Conservation (phyloP, 805 yeast genomes). For the Kodamaea kakaduensis region DNA sequence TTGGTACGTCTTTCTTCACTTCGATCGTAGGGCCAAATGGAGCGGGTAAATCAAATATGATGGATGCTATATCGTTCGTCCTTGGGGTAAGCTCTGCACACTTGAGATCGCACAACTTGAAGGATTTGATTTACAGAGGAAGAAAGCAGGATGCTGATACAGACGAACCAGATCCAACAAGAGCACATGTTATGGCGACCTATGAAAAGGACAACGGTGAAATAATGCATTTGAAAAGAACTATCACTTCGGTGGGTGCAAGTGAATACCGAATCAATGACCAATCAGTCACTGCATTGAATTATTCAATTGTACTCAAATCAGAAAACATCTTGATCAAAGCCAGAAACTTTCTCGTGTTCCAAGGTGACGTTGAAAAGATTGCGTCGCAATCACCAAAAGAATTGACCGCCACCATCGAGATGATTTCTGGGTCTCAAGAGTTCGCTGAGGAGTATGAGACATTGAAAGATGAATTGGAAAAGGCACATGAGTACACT, state of each 20-base stretch:
- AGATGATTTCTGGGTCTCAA: slow-evolving; percentile 77
- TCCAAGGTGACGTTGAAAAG: slow-evolving; percentile 95
- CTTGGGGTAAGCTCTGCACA: slow-evolving; percentile 76
- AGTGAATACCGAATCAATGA: slow-evolving; percentile 69
- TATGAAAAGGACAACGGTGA: slow-evolving; percentile 65
- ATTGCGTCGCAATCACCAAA: slow-evolving; percentile 82
- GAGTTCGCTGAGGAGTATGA: slow-evolving; percentile 70
- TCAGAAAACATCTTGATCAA: slow-evolving; percentile 78
- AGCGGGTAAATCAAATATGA: slow-evolving; percentile 94
- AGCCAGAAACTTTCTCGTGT: slow-evolving; percentile 88
- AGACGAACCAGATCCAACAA: slow-evolving; percentile 35
- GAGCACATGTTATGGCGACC: slow-evolving; percentile 74
- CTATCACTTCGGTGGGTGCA: slow-evolving; percentile 53
- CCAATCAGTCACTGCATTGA: slow-evolving; percentile 53
- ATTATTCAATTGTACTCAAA: slow-evolving; percentile 64
- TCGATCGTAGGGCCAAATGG: slow-evolving; percentile 98
- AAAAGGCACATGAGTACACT: slow-evolving; percentile 59
- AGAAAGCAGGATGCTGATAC: slow-evolving; percentile 22
- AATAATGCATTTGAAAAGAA: slow-evolving; percentile 57
- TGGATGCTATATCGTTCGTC: slow-evolving; percentile 96
- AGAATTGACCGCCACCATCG: slow-evolving; percentile 71
- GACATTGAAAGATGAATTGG: slow-evolving; percentile 55
- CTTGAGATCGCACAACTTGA: slow-evolving; percentile 67
- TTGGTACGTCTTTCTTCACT: slow-evolving; percentile 80
- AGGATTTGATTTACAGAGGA: slow-evolving; percentile 81